A percentile compares a stretch with the other conserved stretches of the same genome.
phyloP scores from a whole-genome alignment of 2,329 filamentous ascomycete species.

The Orbilia blumenaviensis region DNA sequence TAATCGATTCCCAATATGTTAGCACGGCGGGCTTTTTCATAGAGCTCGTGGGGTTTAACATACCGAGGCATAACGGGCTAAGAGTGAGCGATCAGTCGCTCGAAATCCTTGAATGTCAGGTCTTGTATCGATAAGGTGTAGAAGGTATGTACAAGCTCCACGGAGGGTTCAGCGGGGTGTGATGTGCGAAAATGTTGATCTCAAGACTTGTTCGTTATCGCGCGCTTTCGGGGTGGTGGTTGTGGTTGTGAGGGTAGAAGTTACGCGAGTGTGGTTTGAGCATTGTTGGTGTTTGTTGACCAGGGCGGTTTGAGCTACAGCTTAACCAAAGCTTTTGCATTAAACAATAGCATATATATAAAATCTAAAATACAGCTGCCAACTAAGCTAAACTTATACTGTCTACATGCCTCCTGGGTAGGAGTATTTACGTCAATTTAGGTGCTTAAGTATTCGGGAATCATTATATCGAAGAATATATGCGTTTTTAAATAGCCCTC shows the following conservation, averaged over 20 bases:
- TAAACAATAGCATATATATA: not conserved
- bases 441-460: no score
- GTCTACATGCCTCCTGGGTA: no score
- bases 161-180: not conserved
- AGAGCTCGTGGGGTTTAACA: not conserved
- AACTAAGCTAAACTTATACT: no score
- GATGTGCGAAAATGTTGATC: not conserved
- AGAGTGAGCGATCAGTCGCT: not conserved
- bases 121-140: not conserved
- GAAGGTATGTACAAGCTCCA: no score
- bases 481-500: not conserved
- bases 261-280: constrained; percentile 15
- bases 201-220: not conserved
- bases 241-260: not conserved
- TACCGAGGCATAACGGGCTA: constrained; percentile 37
- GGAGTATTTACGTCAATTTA: no score
- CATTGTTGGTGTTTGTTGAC: constrained; percentile 39
- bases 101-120: not conserved
- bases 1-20: constrained; percentile 61
- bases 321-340: not conserved
- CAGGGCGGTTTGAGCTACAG: no score
- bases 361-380: no score
- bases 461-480: no score
- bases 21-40: no score
- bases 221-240: not conserved